A percentile compares a stretch with the other conserved stretches of the same genome.
These are phyloP conservation scores for Pulveroboletus sp. DNA, from an alignment of 768 basidiomycete species.

Conservation along the genomic window DNA sequence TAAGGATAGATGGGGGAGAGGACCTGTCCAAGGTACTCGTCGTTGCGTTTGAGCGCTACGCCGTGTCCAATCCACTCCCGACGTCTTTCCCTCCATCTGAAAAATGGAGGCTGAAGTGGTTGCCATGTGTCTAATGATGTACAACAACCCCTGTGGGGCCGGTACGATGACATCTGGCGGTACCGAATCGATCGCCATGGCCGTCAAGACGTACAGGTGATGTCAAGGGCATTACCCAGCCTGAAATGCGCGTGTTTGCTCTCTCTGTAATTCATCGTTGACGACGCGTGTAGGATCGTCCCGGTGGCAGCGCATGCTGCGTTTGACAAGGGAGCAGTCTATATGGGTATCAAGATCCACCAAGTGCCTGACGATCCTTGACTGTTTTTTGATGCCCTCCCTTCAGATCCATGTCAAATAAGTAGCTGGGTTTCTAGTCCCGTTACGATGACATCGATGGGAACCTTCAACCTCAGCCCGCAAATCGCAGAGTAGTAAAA, in stretches of 20 bases:
- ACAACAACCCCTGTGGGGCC: conserved; percentile 80
- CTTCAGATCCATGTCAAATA: no score
- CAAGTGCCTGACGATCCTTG: conserved; percentile 80
- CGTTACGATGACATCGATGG: no score
- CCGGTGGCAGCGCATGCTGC: conserved; percentile 88
- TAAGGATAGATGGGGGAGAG: conserved; percentile 84
- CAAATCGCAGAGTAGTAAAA: no score
- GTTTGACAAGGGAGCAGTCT: conserved; percentile 90
- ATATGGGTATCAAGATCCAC: conserved; percentile 88
- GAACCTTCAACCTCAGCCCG: no score
- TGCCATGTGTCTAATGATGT: conserved; percentile 82
- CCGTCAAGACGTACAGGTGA: conserved; percentile 84
- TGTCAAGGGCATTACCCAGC: conserved; percentile 84
- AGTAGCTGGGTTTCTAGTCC: no score
- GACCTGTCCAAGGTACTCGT: conserved; percentile 78
- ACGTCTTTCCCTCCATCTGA: conserved; percentile 86
- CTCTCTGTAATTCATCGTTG: not conserved
- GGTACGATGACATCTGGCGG: conserved; percentile 95
- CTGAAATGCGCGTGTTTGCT: conserved; percentile 73
- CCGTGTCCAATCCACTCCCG: conserved; percentile 86
- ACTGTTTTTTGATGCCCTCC: no score
- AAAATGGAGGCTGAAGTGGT: conserved; percentile 99
- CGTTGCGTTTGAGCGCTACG: conserved; percentile 77
- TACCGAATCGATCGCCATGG: conserved; percentile 95
- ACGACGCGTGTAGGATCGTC: conserved; percentile 56